A percentile compares a stretch with the other conserved stretches of the same genome.
phyloP scores from a whole-genome alignment of 2,329 filamentous ascomycete genomes.

The Emmonsiellopsis sp. region DNA sequence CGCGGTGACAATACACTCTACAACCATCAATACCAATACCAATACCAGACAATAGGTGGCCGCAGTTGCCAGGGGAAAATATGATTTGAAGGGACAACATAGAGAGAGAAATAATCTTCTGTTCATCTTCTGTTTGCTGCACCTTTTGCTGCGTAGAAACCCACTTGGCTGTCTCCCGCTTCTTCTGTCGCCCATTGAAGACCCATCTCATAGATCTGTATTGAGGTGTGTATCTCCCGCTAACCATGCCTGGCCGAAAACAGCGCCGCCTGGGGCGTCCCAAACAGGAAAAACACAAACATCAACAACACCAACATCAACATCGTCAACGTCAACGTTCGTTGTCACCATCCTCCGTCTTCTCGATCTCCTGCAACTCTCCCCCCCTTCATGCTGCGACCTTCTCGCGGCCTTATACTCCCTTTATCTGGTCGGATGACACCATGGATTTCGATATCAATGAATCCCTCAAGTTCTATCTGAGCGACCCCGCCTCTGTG shows the following conservation, averaged over 20 bases:
- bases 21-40: too few relatives aligned
- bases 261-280: conserved; percentile 8
- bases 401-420: conserved; percentile 4
- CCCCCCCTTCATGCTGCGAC: neutral
- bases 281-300: conserved; percentile 24
- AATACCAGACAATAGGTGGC: too few relatives aligned
- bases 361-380: conserved; percentile 8
- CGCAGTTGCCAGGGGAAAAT: too few relatives aligned
- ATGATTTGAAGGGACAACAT: too few relatives aligned
- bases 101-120: too few relatives aligned
- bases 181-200: too few relatives aligned
- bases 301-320: conserved; percentile 11
- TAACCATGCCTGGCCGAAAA: conserved; percentile 5
- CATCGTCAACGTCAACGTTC: conserved; percentile 14
- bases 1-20: too few relatives aligned
- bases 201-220: neutral
- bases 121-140: too few relatives aligned
- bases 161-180: too few relatives aligned
- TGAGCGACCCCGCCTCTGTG: conserved; percentile 80
- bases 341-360: conserved; percentile 3
- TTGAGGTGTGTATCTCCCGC: neutral
- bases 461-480: conserved; percentile 90
- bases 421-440: conserved; percentile 50
- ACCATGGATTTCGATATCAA: conserved; percentile 85
- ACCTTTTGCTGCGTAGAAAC: too few relatives aligned